Evolutionary conservation across 495 filamentous ascomycete genomes (phyloP).

Genomic region (Letharia columbiana): DNA sequence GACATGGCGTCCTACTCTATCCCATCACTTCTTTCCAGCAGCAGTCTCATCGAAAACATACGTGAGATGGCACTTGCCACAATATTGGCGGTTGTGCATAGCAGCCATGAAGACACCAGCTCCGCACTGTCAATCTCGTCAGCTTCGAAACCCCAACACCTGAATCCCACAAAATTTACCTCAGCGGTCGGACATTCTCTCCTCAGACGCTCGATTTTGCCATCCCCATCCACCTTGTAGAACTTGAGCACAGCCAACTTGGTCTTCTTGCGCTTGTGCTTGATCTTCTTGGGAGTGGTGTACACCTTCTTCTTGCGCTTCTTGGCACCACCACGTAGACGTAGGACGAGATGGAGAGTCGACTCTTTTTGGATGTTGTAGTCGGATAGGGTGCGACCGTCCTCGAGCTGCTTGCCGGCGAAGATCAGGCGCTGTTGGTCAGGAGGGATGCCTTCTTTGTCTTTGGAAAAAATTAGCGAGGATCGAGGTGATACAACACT

Average conservation of each 20-base stretch:
- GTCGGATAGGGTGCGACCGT: slow-evolving; percentile 96
- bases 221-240: slow-evolving; percentile 99
- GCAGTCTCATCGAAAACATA: slow-evolving; percentile 78
- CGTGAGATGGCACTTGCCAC: slow-evolving; percentile 97
- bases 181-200: slow-evolving; percentile 90
- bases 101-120: slow-evolving; percentile 99
- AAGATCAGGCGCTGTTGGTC: slow-evolving; percentile 99
- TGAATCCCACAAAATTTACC: slow-evolving; percentile 42
- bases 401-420: slow-evolving; percentile 99
- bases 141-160: slow-evolving; percentile 28
- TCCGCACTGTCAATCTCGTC: slow-evolving; percentile 61
- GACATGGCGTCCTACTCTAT: not conserved
- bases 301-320: slow-evolving; percentile 99
- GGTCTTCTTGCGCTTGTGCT: slow-evolving; percentile 99
- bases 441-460: slow-evolving; percentile 99
- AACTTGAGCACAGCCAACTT: slow-evolving; percentile 99
- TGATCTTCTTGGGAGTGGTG: slow-evolving; percentile 99
- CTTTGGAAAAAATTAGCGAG: slow-evolving; percentile 35
- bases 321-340: slow-evolving; percentile 93
- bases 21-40: slow-evolving; percentile 14
- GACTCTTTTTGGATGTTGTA: slow-evolving; percentile 99
- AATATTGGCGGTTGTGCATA: slow-evolving; percentile 99
- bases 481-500: not conserved
- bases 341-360: slow-evolving; percentile 95
- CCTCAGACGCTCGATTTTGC: slow-evolving; percentile 98